Base-by-base conservation (phyloP, 108 stramenopile genomes). In the Cyclostephanos invisitatus region DNA sequence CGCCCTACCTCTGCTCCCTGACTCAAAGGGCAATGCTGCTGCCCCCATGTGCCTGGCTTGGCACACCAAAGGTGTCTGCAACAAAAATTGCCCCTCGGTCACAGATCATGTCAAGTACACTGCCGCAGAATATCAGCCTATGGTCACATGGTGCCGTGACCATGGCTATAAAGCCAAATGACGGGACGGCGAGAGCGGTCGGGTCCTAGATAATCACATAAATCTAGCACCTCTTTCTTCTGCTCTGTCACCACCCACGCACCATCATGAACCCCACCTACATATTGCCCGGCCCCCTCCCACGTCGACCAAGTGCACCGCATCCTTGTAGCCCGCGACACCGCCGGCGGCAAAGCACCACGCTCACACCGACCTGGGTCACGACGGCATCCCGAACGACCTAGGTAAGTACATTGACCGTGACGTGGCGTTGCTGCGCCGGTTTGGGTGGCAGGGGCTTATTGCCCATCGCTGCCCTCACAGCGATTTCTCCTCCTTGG, bases 41-140 rank as follows among this genome's bases (percentile, higher is more conserved):
- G 44, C 38, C 11, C 62, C 44, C 25, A 48, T 64, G 22, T 64
- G 64, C 22, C 64, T 64, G 12, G 64, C 64, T 46, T 64, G 38
- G 36, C 64, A 48, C 15, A 18, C n/a, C 46, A 64, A 64, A 5
- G 64, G 64, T 25, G 4, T 46, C 21, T 64, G 64, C 46, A 64
- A 64, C 48, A 29, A 12, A 1, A 24, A 22, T 5, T 64, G 64
- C 42, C 64, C 64, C 8, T 25, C 25, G 4, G 8, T 22, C 15
- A 22, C 3, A n/a, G 64, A 64, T 14, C 64, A 64, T 25, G 15
- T 48, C 8, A 24, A 42, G 6, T 64, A 64, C 47, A 47, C 64
- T 15, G 4, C 21, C 0, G 46, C 22, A 0, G 7, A 64, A 29
- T 64, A 48, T 64, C 12, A n/a, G 37, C 37, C 35, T n/a, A 7